Evolutionary conservation across 352 stramenopile genomes (phyloP).

Genomic region (Pythium apleroticum): DNA sequence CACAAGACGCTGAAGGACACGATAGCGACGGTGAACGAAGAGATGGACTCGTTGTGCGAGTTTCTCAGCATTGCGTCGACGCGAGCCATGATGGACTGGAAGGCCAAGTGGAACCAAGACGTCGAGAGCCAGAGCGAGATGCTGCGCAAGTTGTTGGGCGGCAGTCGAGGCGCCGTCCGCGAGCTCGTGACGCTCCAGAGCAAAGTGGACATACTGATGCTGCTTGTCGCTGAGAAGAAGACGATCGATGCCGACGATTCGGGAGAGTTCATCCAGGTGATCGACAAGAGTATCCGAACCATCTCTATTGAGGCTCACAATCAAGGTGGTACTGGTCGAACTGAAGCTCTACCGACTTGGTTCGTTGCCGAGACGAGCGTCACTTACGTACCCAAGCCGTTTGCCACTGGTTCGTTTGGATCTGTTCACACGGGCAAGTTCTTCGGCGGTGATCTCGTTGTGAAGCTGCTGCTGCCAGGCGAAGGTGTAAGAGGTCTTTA

Average conservation of each 20-base stretch:
- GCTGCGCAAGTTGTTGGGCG: neutral
- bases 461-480: constrained; percentile 22
- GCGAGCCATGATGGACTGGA: neutral
- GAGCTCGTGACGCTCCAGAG: no score
- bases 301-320: no score
- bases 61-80: neutral
- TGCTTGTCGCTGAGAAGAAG: no score
- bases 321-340: no score
- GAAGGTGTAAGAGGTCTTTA: no score
- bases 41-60: constrained; percentile 2
- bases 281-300: neutral
- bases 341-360: constrained; percentile 7
- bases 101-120: neutral
- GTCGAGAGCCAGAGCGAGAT: neutral
- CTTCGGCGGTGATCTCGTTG: neutral
- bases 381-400: neutral
- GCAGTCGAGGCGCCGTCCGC: no score
- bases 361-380: constrained; percentile 6
- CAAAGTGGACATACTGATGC: neutral
- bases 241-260: neutral
- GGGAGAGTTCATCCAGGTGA: neutral
- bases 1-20: neutral
- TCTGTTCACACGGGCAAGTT: constrained; percentile 1
- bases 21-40: neutral
- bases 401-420: constrained; percentile 2